Evolutionary conservation across 2,329 filamentous ascomycete genomes (phyloP).

Genomic region (Lasiodiplodia theobromae): DNA sequence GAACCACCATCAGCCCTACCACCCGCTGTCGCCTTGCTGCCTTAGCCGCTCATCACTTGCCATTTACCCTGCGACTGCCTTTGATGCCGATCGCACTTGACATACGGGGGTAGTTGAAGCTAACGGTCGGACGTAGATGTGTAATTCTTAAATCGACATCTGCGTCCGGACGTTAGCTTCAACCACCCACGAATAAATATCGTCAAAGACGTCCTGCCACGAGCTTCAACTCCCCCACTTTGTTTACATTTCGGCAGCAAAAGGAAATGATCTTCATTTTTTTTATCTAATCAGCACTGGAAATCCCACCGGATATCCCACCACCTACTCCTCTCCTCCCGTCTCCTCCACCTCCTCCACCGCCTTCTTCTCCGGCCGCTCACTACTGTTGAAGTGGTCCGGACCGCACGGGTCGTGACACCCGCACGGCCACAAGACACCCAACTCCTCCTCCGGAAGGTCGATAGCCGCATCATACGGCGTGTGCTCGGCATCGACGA

Average conservation of each 20-base stretch:
- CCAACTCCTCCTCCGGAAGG: background rate
- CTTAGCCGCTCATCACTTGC: background rate
- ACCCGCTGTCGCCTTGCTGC: slow-evolving; percentile 6
- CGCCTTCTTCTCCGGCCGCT: background rate
- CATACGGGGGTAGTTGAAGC: background rate
- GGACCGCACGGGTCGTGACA: background rate
- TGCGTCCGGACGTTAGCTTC: too few species aligned
- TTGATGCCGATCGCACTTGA: too few species aligned
- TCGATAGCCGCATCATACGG: background rate
- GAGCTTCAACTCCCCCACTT: too few species aligned
- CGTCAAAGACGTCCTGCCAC: too few species aligned
- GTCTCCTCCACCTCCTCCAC: too few species aligned
- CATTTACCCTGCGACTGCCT: background rate
- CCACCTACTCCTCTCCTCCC: background rate
- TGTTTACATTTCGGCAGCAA: too few species aligned
- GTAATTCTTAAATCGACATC: too few species aligned
- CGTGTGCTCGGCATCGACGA: background rate
- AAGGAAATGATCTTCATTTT: too few species aligned
- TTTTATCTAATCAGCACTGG: too few species aligned
- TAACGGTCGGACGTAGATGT: background rate
- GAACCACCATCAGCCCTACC: slow-evolving; percentile 11
- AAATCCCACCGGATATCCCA: too few species aligned
- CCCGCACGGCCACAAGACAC: background rate
- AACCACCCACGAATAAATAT: too few species aligned
- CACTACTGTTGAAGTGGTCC: background rate